Base-by-base conservation (phyloP, 352 stramenopile genomes). In the Phytophthora podocarpi region DNA sequence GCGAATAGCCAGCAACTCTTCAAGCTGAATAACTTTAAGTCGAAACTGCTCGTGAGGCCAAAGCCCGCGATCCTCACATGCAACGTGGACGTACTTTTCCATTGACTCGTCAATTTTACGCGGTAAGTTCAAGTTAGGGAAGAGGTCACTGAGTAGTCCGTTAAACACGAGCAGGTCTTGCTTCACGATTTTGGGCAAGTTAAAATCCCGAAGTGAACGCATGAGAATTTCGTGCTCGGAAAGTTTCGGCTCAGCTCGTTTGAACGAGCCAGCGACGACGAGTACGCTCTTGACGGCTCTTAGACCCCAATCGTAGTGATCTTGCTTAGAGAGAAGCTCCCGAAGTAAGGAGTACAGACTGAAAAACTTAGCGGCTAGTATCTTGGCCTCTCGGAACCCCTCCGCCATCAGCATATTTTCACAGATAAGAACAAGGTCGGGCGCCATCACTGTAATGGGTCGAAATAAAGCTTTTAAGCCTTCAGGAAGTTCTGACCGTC, bases 331-430 rank as follows among this genome's bases (percentile, higher is more conserved):
- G 0, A 98, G 76, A 16, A 98, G 74, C 59, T 98, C 92, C 34
- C 90, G 81, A 10, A 98, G 74, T 23, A 98, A 74, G 28, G 90
- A 96, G 63, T 98, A 98, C 5, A 98, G 68, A 40, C 90, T 96
- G 56, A 97, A 98, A 41, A 98, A 98, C 67, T 98, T 98, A 36
- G 89, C 92, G 4, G 95, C 95, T 4, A 98, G 76, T 12, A 90
- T 45, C 60, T 98, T 98, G 7, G 93, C 92, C 37, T 97, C 80
- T 54, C 90, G 84, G 64, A 98, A 98, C 2, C 96, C 96, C 62
- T 98, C 90, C 12, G 92, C 93, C 94, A 98, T 98, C 13, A 98
- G 81, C 91, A 98, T 98, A 57, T 98, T 98, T 74, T 98, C 96
- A 54, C 91, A 98, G 41, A 98, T 98, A 13, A 98, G 76, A 9